Conservation (phyloP, 768 basidiomycete genomes). For the Xerocomus spinulosus region DNA sequence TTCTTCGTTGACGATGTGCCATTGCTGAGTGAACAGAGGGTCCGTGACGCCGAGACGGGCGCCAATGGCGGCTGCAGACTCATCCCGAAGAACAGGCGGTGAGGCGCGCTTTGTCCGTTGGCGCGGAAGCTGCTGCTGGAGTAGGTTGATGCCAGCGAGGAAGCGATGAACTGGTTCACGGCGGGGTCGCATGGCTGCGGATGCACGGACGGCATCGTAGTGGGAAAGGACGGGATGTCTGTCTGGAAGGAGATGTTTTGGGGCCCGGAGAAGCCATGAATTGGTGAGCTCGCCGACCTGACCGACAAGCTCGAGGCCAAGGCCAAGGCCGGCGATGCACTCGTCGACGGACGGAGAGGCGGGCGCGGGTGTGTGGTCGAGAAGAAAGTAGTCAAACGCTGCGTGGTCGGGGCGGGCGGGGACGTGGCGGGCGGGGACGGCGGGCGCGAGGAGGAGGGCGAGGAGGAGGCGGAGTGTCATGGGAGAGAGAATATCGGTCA, state of each 20-base stretch:
- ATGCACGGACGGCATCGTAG: slow-evolving; percentile 42
- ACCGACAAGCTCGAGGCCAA: slow-evolving; percentile 86
- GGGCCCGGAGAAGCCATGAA: slow-evolving; percentile 75
- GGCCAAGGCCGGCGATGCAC: slow-evolving; percentile 54
- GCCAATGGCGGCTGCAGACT: slow-evolving; percentile 45
- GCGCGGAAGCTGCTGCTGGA: slow-evolving; percentile 61
- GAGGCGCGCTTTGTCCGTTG: slow-evolving; percentile 73
- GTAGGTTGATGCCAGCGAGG: slow-evolving; percentile 52
- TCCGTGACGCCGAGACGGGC: slow-evolving; percentile 67
- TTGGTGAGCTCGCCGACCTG: slow-evolving; percentile 77
- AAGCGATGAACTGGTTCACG: slow-evolving; percentile 38
- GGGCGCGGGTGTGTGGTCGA: slow-evolving; percentile 56
- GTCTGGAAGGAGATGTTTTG: slow-evolving; percentile 29
- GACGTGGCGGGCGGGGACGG: slow-evolving; percentile 1
- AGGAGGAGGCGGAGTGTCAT: slow-evolving; percentile 14
- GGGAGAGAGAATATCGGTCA: background rate
- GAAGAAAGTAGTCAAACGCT: slow-evolving; percentile 78
- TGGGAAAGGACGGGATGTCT: slow-evolving; percentile 40
- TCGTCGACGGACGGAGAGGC: slow-evolving; percentile 55
- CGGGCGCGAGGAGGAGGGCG: slow-evolving; percentile 6
- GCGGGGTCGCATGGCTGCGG: slow-evolving; percentile 34
- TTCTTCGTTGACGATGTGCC: slow-evolving; percentile 92
- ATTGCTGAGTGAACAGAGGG: slow-evolving; percentile 80
- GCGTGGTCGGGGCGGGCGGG: slow-evolving; percentile 46
- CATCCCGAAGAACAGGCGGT: slow-evolving; percentile 43